phyloP scores from a whole-genome alignment of 75 land plant species.

The Cryptomeria japonica region DNA sequence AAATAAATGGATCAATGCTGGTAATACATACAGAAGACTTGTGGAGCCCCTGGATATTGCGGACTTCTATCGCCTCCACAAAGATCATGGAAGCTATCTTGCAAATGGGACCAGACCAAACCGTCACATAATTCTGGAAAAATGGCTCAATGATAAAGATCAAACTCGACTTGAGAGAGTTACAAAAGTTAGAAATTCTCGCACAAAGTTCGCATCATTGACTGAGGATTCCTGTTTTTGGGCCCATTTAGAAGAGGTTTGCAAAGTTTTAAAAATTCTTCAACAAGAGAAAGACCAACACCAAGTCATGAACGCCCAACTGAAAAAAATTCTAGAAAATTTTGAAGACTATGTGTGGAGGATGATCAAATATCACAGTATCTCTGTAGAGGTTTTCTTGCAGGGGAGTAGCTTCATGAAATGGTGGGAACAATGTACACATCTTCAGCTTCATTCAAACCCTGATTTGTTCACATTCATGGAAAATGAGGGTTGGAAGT shows the following conservation, averaged over 20 bases:
- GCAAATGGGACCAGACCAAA: neutral
- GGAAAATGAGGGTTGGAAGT: too few species aligned
- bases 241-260: constrained; percentile 1
- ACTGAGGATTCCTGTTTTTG: constrained; percentile 10
- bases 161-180: neutral
- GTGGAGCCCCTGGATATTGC: constrained; percentile 25
- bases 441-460: neutral
- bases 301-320: neutral
- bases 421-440: neutral
- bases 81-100: neutral
- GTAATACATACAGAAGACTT: constrained; percentile 11
- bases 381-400: neutral
- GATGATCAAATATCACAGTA: neutral
- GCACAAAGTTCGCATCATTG: constrained; percentile 1
- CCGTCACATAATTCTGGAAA: neutral
- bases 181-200: neutral
- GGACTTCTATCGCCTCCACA: neutral
- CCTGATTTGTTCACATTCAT: neutral
- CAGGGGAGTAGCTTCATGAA: neutral
- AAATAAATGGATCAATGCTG: constrained; percentile 21
- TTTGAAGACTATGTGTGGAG: neutral
- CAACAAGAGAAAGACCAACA: neutral
- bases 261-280: neutral
- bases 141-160: neutral
- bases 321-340: neutral